These are phyloP conservation scores for Hymenoscyphus linearis DNA, from an alignment of 2,329 filamentous ascomycete species.

Conservation along the genomic window DNA sequence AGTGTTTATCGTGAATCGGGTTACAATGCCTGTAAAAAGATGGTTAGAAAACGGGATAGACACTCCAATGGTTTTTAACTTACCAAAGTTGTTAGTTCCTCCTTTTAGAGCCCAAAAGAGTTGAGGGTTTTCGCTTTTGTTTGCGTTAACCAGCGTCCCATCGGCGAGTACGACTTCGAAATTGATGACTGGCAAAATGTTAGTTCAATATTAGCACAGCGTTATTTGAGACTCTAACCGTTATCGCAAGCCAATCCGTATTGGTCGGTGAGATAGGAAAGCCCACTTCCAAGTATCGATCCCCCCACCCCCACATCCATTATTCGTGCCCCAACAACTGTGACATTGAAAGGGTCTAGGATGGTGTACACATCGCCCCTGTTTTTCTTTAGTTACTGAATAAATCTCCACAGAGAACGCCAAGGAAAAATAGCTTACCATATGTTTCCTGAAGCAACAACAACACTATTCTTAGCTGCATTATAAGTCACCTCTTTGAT, in stretches of 20 bases:
- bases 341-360: slow-evolving; percentile 23
- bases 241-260: neutral
- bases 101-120: slow-evolving; percentile 1
- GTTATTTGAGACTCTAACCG: no score
- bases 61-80: slow-evolving; percentile 1
- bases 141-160: neutral
- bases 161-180: neutral
- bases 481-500: slow-evolving; percentile 1
- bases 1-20: slow-evolving; percentile 31
- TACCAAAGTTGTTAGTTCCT: slow-evolving; percentile 2
- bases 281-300: slow-evolving; percentile 26
- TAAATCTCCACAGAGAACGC: slow-evolving; percentile 15
- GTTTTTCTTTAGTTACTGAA: slow-evolving; percentile 36
- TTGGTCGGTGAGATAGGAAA: neutral
- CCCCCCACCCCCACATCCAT: slow-evolving; percentile 37
- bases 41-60: neutral
- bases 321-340: slow-evolving; percentile 15
- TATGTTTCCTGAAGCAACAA: slow-evolving; percentile 33
- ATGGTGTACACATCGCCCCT: slow-evolving; percentile 33
- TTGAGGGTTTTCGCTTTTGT: neutral
- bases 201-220: no score
- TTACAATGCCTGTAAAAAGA: slow-evolving; percentile 30
- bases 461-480: neutral
- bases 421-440: slow-evolving; percentile 15
- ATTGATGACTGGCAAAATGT: neutral